Evolutionary conservation across 192 early-diverging fungal genomes (phyloP).

Genomic region (Helicostylum pulchrum): DNA sequence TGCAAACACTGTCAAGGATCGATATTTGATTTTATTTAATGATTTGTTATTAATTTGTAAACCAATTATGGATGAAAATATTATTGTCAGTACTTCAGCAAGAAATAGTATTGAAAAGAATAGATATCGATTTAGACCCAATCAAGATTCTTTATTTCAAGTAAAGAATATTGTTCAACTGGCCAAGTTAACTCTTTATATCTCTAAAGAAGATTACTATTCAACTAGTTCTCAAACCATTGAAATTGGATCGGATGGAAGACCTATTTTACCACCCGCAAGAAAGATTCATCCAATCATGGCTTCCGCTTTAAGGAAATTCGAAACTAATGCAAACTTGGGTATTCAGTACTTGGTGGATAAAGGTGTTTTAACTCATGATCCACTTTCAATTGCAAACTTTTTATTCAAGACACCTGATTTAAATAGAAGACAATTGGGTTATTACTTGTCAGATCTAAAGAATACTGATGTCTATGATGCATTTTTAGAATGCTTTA

Average conservation of each 20-base stretch:
- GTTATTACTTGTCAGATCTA: conserved; percentile 50
- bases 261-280: conserved; percentile 29
- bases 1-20: conserved; percentile 61
- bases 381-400: conserved; percentile 59
- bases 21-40: conserved; percentile 64
- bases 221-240: background rate
- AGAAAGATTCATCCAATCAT: conserved; percentile 56
- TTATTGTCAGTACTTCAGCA: conserved; percentile 19
- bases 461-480: conserved; percentile 55
- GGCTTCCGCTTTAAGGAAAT: conserved; percentile 56
- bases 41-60: conserved; percentile 67
- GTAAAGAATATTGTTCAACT: conserved; percentile 54
- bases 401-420: conserved; percentile 67
- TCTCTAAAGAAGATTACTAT: conserved; percentile 32
- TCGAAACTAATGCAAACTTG: conserved; percentile 53
- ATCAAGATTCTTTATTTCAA: conserved; percentile 48
- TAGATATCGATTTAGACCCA: conserved; percentile 29
- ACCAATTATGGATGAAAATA: conserved; percentile 49
- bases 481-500: conserved; percentile 54
- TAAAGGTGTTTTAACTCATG: conserved; percentile 50
- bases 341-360: conserved; percentile 58
- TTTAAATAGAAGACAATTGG: conserved; percentile 54
- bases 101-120: conserved; percentile 9
- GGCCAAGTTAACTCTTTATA: conserved; percentile 41
- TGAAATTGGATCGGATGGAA: background rate